Evolutionary conservation across 352 stramenopile species (phyloP).

Genomic region (Phytophthora europaea): DNA sequence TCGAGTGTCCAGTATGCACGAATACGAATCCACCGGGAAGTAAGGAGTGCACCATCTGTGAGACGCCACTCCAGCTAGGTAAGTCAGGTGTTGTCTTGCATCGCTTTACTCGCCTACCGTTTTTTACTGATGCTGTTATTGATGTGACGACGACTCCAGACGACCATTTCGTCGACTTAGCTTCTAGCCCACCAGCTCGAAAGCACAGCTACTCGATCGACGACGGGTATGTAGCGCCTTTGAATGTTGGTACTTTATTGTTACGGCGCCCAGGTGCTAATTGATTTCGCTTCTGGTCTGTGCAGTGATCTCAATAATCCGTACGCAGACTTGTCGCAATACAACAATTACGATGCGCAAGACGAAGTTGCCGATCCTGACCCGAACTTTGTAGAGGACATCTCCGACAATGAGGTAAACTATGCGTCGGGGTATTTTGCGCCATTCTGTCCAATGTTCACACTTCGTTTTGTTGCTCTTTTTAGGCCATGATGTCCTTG

Average conservation of each 20-base stretch:
- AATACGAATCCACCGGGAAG: slow-evolving; percentile 55
- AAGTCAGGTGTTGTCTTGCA: background rate
- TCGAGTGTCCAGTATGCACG: slow-evolving; percentile 65
- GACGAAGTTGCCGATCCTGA: slow-evolving; percentile 29
- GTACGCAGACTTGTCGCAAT: slow-evolving; percentile 47
- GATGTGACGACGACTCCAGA: slow-evolving; percentile 1
- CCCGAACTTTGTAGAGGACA: slow-evolving; percentile 63
- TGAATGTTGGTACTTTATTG: background rate
- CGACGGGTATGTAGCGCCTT: slow-evolving; percentile 16
- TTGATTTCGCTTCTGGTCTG: background rate
- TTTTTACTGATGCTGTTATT: background rate
- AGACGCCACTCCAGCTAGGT: slow-evolving; percentile 40
- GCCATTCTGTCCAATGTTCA: background rate
- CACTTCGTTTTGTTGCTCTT: background rate
- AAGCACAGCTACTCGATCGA: slow-evolving; percentile 24
- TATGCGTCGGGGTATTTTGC: background rate
- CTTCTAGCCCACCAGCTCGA: slow-evolving; percentile 32
- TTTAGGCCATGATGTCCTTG: slow-evolving; percentile 15
- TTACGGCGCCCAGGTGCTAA: slow-evolving; percentile 6
- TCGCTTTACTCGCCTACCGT: background rate
- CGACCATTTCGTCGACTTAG: slow-evolving; percentile 48
- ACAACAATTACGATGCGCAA: slow-evolving; percentile 32
- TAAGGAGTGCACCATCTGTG: slow-evolving; percentile 62
- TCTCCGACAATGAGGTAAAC: slow-evolving; percentile 73
- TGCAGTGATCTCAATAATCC: slow-evolving; percentile 54